These are phyloP conservation scores for Fomitopsis serialis DNA, from an alignment of 768 basidiomycete genomes.

Conservation along the genomic window DNA sequence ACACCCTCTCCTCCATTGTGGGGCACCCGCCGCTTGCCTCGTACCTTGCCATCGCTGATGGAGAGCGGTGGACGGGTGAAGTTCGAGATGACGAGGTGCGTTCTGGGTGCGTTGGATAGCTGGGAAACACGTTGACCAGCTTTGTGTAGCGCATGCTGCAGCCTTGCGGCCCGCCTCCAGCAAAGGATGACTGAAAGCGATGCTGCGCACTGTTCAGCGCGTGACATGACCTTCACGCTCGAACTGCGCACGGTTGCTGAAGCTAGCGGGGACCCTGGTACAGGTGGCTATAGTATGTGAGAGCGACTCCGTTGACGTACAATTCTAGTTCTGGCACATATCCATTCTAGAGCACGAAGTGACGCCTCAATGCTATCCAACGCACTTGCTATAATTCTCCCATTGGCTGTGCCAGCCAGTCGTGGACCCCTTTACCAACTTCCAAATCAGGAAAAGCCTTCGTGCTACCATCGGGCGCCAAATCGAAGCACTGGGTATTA, in stretches of 20 bases:
- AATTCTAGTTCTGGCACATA: too few relatives aligned
- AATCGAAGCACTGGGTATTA: neutral
- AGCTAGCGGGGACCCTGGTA: too few relatives aligned
- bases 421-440: neutral
- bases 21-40: conserved; percentile 85
- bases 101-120: neutral
- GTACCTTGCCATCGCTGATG: conserved; percentile 90
- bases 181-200: conserved; percentile 72
- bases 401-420: too few relatives aligned
- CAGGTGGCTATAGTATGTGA: too few relatives aligned
- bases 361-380: too few relatives aligned
- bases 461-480: neutral
- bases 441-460: neutral
- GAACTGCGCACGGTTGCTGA: too few relatives aligned
- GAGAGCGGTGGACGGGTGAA: conserved; percentile 88
- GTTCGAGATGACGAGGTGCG: conserved; percentile 96
- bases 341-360: too few relatives aligned
- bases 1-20: conserved; percentile 89
- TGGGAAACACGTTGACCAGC: neutral
- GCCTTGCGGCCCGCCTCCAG: conserved; percentile 88
- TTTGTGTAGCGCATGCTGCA: conserved; percentile 81
- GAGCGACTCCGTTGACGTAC: too few relatives aligned
- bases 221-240: too few relatives aligned
- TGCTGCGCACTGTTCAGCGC: conserved; percentile 4
- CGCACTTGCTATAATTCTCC: too few relatives aligned